Base-by-base conservation (phyloP, 495 filamentous ascomycete genomes). In the Massariosphaeria phaeospora region DNA sequence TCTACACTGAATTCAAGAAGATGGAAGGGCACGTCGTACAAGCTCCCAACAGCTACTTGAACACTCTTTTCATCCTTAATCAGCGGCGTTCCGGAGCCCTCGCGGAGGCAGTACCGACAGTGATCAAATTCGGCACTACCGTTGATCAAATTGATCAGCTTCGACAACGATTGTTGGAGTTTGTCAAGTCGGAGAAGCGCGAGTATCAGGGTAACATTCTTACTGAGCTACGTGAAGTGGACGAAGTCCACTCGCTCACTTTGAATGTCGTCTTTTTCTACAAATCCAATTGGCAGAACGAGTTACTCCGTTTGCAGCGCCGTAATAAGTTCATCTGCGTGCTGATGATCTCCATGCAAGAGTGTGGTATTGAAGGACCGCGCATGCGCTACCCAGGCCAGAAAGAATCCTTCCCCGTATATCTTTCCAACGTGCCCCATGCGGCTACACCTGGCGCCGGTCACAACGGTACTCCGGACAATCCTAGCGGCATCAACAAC, bases 1-100 rank as follows among this genome's bases (percentile, higher is more conserved):
- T 98, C 9, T 96, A 90, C 65, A 96, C 93, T 24, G 93, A 96
- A 65, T 95, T 96, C 75, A 96, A 96, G 73, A 97, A 96, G 73
- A 89, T 96, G 84, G 84, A 96, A 65, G 91, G 91, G 11, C 90
- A 96, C 57, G 81, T 96, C 12, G 91, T 97, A 2, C 91, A 97
- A 67, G 93, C 91, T 0, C 93, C 93, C 3, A 97, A 97, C 76
- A 91, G 84, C 50, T 84, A 95, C 45, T 77, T 97, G 23, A 97
- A 96, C 64, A 86, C 81, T 0, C 79, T 97, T 6, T 96, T 96
- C 68, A 93, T 97, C 52, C 83, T 96, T 17, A 96, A 97, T 67
- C 90, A 95, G 72, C 81, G 91, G 3, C 84, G 91, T 23, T 93
- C 89, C 25, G 89, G 93, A 52, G 86, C 83, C 2, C 75, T 96